phyloP scores from a whole-genome alignment of 306 rosid species.

The Fragaria ananassa region DNA sequence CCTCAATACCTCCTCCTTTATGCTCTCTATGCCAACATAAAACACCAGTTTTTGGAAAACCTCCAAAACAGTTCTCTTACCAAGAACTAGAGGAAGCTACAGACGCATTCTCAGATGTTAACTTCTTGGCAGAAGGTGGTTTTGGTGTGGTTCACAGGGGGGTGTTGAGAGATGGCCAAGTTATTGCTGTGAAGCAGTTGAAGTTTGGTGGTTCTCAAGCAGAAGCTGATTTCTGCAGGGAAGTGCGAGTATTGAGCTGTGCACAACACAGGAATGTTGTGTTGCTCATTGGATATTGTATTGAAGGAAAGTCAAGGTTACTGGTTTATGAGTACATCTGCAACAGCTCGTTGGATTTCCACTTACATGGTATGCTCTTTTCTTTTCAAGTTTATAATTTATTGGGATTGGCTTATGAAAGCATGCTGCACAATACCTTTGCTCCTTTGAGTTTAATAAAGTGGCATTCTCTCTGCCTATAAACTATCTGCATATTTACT shows the following conservation, averaged over 20 bases:
- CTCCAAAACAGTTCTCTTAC: constrained; percentile 78
- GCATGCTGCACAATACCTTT: not conserved
- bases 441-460: constrained; percentile 1
- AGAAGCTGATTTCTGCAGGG: constrained; percentile 85
- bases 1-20: constrained; percentile 81
- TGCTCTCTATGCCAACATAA: constrained; percentile 88
- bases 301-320: constrained; percentile 60
- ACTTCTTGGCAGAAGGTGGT: constrained; percentile 83
- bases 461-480: not conserved
- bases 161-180: constrained; percentile 75
- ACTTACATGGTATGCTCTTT: constrained; percentile 61
- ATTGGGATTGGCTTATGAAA: not conserved
- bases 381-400: not conserved
- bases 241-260: constrained; percentile 87
- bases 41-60: constrained; percentile 84
- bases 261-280: constrained; percentile 98
- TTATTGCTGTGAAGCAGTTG: constrained; percentile 87
- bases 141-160: constrained; percentile 85
- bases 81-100: constrained; percentile 80
- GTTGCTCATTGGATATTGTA: constrained; percentile 77
- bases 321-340: constrained; percentile 90
- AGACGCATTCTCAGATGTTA: constrained; percentile 55
- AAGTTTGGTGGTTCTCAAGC: constrained; percentile 76
- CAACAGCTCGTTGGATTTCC: constrained; percentile 80
- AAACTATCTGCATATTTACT: not conserved